Evolutionary conservation across 345 rosid genomes (phyloP).

Genomic region (Gossypium mustelinum): DNA sequence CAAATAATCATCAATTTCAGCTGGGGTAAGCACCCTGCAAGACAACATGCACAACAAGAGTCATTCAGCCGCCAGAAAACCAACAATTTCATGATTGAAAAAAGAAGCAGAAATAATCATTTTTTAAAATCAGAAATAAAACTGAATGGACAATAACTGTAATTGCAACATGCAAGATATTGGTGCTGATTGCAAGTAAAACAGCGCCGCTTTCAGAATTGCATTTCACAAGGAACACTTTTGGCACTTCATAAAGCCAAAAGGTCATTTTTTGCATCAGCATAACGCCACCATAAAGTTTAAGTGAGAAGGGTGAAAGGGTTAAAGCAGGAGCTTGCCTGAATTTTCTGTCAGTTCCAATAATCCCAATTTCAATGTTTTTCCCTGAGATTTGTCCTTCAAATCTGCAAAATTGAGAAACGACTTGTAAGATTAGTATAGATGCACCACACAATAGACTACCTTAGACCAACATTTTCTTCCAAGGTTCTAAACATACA

Average conservation of each 20-base stretch:
- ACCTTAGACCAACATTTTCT: not conserved
- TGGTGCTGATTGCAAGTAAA: not conserved
- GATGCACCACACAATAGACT: not conserved
- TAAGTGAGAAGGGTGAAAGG: not conserved
- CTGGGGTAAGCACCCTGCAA: conserved; percentile 75
- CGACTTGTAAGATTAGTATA: not conserved
- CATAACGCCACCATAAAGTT: not conserved
- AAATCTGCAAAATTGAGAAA: conserved; percentile 45
- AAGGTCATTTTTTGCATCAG: not conserved
- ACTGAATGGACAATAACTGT: not conserved
- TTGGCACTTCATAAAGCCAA: not conserved
- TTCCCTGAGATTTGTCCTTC: conserved; percentile 87
- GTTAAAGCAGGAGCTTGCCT: conserved; percentile 36
- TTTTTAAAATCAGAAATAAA: not conserved
- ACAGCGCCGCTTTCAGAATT: not conserved
- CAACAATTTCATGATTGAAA: not conserved
- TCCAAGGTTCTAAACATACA: not conserved
- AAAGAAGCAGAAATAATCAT: not conserved
- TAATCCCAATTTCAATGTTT: conserved; percentile 85
- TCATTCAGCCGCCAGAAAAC: not conserved
- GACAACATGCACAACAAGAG: not conserved
- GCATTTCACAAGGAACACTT: not conserved
- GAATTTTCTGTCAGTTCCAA: conserved; percentile 72
- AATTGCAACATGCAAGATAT: not conserved
- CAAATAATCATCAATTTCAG: conserved; percentile 62